phyloP scores from a whole-genome alignment of 164 flowering plant genomes.

The Liriodendron chinense region DNA sequence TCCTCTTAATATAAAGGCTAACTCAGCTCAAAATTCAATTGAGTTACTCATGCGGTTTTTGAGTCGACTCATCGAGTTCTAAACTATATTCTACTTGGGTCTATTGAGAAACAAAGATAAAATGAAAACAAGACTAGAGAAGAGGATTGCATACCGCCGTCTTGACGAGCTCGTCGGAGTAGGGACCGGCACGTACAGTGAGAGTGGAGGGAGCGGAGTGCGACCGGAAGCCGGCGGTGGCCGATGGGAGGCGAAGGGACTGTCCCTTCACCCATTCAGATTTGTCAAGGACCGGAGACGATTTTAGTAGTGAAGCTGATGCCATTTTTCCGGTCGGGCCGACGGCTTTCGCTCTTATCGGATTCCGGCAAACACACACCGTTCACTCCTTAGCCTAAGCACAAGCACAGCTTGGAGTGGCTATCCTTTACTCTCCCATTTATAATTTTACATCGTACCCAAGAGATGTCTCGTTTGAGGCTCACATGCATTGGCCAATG shows the following conservation, averaged over 20 bases:
- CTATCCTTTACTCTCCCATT: slow-evolving; percentile 9
- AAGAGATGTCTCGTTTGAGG: slow-evolving; percentile 48
- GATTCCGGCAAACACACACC: neutral
- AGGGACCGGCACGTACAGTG: slow-evolving; percentile 61
- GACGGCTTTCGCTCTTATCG: neutral
- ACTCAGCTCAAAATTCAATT: neutral
- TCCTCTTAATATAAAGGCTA: no score
- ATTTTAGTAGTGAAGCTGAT: slow-evolving; percentile 65
- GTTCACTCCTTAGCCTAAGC: slow-evolving; percentile 13
- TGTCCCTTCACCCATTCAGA: slow-evolving; percentile 84
- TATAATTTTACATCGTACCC: slow-evolving; percentile 22
- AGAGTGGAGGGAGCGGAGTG: slow-evolving; percentile 40
- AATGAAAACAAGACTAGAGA: neutral
- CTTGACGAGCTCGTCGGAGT: slow-evolving; percentile 88
- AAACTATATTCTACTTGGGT: neutral
- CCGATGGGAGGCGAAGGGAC: slow-evolving; percentile 53
- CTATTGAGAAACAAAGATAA: neutral
- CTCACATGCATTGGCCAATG: slow-evolving; percentile 29
- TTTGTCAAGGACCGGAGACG: slow-evolving; percentile 62
- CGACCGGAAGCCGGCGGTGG: slow-evolving; percentile 31
- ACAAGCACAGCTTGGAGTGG: slow-evolving; percentile 1
- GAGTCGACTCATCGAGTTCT: no score
- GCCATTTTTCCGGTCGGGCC: slow-evolving; percentile 29
- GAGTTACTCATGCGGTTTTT: neutral
- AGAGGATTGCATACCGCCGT: slow-evolving; percentile 59